Percentiles rank a stretch among this genome's conserved stretches.
Conservation (phyloP, 768 basidiomycete species). For the Pluteus cervinus region DNA sequence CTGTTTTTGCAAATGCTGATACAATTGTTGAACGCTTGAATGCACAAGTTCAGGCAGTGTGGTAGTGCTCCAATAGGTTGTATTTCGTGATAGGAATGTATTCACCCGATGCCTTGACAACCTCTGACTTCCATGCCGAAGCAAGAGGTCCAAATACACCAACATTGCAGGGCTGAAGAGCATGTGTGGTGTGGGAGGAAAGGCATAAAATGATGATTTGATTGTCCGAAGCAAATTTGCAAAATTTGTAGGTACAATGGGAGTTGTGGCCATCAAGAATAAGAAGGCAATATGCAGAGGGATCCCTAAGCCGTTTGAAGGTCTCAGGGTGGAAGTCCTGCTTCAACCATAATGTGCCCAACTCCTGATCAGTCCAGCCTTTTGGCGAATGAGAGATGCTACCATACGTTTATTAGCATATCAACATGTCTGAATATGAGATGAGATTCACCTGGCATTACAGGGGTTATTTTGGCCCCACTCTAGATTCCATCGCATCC, state of each 20-base stretch:
- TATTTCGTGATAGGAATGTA: constrained; percentile 20
- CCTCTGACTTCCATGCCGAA: constrained; percentile 20
- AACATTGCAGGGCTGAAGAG: constrained; percentile 29
- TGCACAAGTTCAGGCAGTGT: constrained; percentile 13
- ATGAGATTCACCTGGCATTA: constrained; percentile 24
- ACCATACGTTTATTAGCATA: no score
- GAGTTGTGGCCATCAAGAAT: constrained; percentile 35
- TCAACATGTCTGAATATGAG: no score
- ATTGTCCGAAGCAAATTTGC: constrained; percentile 17
- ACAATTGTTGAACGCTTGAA: constrained; percentile 21
- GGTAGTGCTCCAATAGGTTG: constrained; percentile 21
- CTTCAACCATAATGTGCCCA: constrained; percentile 26
- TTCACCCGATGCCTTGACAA: constrained; percentile 10
- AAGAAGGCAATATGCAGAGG: constrained; percentile 18
- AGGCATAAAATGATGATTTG: constrained; percentile 29
- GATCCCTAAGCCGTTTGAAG: constrained; percentile 8
- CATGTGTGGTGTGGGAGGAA: constrained; percentile 30
- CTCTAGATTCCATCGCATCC: constrained; percentile 13
- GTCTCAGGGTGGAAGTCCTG: constrained; percentile 26
- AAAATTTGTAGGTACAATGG: constrained; percentile 27
- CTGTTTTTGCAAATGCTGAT: constrained; percentile 22
- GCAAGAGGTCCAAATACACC: constrained; percentile 31
- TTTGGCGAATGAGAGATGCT: constrained; percentile 29
- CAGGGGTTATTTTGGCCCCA: constrained; percentile 20
- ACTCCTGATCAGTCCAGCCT: constrained; percentile 34